A percentile compares a stretch with the other conserved stretches of the same genome.
These are phyloP conservation scores for Carex littledalei DNA, from an alignment of 176 grass and related monocot species.

Conservation along the genomic window DNA sequence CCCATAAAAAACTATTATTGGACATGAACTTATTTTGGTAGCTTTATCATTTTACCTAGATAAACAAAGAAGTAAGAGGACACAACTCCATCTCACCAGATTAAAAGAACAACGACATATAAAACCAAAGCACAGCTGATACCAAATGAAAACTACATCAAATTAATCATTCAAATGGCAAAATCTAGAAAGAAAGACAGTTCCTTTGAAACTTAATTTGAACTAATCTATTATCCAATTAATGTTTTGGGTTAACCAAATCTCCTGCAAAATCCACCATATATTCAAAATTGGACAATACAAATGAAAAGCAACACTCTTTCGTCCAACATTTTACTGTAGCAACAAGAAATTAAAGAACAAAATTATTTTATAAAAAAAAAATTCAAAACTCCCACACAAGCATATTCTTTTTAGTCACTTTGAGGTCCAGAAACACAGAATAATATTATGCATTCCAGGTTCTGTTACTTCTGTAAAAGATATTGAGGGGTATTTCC, in stretches of 20 bases:
- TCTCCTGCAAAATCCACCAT: not conserved
- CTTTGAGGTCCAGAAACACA: not conserved
- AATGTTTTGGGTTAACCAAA: not conserved
- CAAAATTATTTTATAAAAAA: not conserved
- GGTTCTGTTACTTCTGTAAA: not conserved
- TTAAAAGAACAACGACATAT: not conserved
- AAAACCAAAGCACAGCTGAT: not conserved
- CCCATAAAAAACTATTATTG: not conserved
- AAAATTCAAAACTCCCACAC: not conserved
- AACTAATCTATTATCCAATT: not conserved
- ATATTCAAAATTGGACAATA: not conserved
- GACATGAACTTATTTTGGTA: not conserved
- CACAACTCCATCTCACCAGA: not conserved
- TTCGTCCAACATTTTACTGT: not conserved
- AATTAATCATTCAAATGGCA: not conserved
- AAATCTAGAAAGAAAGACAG: not conserved
- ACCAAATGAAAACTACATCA: not conserved
- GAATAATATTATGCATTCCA: not conserved
- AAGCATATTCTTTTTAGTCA: not conserved
- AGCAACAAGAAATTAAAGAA: not conserved
- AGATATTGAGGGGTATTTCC: not conserved
- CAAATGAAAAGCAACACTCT: not conserved
- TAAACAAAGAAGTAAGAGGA: not conserved
- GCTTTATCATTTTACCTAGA: not conserved
- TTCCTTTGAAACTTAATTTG: not conserved